These are phyloP conservation scores for Polytrichum formosum DNA, from an alignment of 225 moss, liverwort and hornwort genomes.

Conservation along the genomic window DNA sequence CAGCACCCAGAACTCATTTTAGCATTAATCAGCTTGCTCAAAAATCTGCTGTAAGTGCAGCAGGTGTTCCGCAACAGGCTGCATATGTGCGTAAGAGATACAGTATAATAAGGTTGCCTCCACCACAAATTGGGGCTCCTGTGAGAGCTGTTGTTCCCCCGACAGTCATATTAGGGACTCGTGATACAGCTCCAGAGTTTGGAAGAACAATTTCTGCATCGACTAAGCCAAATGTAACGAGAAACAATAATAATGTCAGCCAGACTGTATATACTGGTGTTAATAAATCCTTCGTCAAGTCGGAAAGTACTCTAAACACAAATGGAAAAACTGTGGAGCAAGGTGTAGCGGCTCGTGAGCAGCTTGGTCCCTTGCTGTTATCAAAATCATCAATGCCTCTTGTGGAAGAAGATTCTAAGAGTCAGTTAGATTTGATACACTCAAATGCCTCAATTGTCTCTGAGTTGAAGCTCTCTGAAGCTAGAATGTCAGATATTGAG, in stretches of 20 bases:
- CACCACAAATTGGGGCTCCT: slow-evolving; percentile 18
- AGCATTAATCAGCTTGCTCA: slow-evolving; percentile 13
- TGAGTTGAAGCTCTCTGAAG: slow-evolving; percentile 8
- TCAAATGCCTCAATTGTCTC: not conserved
- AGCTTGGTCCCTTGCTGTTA: slow-evolving; percentile 2
- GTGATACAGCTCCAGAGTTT: slow-evolving; percentile 10
- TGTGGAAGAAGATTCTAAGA: slow-evolving; percentile 2
- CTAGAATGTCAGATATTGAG: slow-evolving; percentile 8
- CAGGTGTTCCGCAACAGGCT: slow-evolving; percentile 15
- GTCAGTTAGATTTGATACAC: slow-evolving; percentile 5
- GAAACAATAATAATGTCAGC: slow-evolving; percentile 1
- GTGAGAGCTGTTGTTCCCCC: slow-evolving; percentile 6
- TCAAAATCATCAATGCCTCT: slow-evolving; percentile 2
- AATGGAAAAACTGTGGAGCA: slow-evolving; percentile 5
- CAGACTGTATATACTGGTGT: not conserved
- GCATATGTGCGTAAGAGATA: slow-evolving; percentile 73
- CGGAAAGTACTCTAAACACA: not conserved
- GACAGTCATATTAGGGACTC: slow-evolving; percentile 6
- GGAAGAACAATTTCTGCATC: slow-evolving; percentile 17
- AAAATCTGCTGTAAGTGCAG: slow-evolving; percentile 6
- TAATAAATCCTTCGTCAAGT: slow-evolving; percentile 4
- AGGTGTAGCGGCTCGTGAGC: slow-evolving; percentile 7
- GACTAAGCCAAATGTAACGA: slow-evolving; percentile 6
- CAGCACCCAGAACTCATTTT: slow-evolving; percentile 12
- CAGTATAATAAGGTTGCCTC: slow-evolving; percentile 58